Percentiles rank a stretch among this genome's conserved stretches.
Conservation (phyloP, 305 asterid genomes). For the Fraxinus velutina region DNA sequence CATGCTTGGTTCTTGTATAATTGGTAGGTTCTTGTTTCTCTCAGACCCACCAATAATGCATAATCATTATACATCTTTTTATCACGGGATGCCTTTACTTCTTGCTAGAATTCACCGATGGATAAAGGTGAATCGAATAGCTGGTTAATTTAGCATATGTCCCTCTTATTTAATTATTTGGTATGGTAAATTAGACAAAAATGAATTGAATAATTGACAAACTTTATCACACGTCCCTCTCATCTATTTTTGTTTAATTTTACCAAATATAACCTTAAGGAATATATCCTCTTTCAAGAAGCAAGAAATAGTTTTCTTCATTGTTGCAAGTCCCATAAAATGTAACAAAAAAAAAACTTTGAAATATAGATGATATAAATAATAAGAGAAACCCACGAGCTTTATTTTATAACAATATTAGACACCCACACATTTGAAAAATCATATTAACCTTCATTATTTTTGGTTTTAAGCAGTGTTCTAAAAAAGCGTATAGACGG, state of each 20-base stretch:
- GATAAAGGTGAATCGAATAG: background rate
- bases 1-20: background rate
- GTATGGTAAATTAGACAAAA: background rate
- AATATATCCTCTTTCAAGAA: background rate
- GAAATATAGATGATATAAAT: too few relatives aligned
- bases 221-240: background rate
- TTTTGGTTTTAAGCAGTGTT: too few relatives aligned
- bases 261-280: background rate
- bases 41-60: background rate
- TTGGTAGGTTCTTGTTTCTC: background rate
- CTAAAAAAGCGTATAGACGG: too few relatives aligned
- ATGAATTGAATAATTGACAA: background rate
- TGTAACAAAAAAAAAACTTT: background rate
- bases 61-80: background rate
- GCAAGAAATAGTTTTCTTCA: background rate
- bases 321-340: background rate
- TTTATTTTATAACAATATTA: too few relatives aligned
- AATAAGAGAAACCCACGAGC: background rate
- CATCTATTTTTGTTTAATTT: too few relatives aligned
- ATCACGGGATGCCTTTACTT: background rate
- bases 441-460: too few relatives aligned
- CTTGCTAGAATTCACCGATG: background rate
- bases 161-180: background rate
- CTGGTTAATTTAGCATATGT: background rate
- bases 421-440: too few relatives aligned